phyloP scores from a whole-genome alignment of 768 basidiomycete species.

The Pisolithus albus region DNA sequence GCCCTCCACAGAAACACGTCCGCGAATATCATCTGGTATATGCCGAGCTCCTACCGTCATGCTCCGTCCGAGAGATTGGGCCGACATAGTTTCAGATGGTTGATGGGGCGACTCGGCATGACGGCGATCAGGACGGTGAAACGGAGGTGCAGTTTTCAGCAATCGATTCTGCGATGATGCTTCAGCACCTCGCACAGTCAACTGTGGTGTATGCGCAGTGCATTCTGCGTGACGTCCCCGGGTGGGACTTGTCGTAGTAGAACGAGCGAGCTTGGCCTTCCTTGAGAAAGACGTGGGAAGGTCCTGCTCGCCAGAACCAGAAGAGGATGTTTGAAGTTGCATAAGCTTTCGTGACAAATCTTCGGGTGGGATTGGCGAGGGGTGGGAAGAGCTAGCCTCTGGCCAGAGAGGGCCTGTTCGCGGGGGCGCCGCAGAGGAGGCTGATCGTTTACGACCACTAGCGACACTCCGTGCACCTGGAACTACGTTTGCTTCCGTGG shows the following conservation, averaged over 20 bases:
- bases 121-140: constrained; percentile 44
- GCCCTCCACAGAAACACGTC: constrained; percentile 1
- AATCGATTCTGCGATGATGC: constrained; percentile 16
- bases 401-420: constrained; percentile 21
- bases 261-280: constrained; percentile 5
- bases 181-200: constrained; percentile 15
- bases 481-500: constrained; percentile 9
- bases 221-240: constrained; percentile 13
- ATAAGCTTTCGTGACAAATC: constrained; percentile 55
- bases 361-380: constrained; percentile 42
- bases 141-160: constrained; percentile 52
- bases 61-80: constrained; percentile 30
- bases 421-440: constrained; percentile 20
- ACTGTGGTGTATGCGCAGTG: constrained; percentile 13
- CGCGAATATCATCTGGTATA: background rate
- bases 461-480: constrained; percentile 35
- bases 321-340: constrained; percentile 36
- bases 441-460: constrained; percentile 29
- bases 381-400: constrained; percentile 40
- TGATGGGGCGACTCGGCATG: constrained; percentile 30
- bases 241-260: constrained; percentile 18
- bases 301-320: constrained; percentile 5
- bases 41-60: constrained; percentile 27
- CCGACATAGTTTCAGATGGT: constrained; percentile 23
- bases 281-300: constrained; percentile 10